These are phyloP conservation scores for Xylaria acuta DNA, from an alignment of 495 filamentous ascomycete species.

Conservation along the genomic window DNA sequence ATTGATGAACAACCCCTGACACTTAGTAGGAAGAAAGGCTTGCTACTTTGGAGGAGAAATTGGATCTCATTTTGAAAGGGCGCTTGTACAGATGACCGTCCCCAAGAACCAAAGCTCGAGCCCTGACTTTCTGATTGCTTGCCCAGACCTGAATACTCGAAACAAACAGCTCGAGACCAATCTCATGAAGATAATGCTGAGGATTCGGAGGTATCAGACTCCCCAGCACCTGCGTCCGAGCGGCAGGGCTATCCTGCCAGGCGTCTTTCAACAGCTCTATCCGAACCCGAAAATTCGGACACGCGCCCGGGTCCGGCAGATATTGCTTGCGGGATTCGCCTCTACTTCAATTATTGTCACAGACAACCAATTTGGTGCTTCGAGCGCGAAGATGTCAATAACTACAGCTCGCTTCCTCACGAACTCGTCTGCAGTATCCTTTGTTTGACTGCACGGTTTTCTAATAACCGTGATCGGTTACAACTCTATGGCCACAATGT, in stretches of 20 bases:
- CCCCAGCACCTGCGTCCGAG: constrained; percentile 30
- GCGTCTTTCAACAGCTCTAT: constrained; percentile 38
- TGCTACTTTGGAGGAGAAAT: constrained; percentile 55
- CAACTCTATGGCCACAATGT: constrained; percentile 52
- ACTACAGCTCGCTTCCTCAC: constrained; percentile 46
- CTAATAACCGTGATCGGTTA: constrained; percentile 46
- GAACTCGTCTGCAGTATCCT: constrained; percentile 54
- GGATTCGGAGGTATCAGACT: constrained; percentile 20
- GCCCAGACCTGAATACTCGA: constrained; percentile 30
- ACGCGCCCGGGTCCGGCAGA: constrained; percentile 38
- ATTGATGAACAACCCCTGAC: constrained; percentile 34
- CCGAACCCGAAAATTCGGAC: constrained; percentile 44
- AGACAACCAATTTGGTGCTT: constrained; percentile 58
- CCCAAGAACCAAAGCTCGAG: background rate
- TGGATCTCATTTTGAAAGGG: constrained; percentile 53
- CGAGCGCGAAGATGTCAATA: constrained; percentile 50
- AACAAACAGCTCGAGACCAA: constrained; percentile 16
- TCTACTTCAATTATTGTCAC: constrained; percentile 56
- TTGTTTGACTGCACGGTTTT: constrained; percentile 51
- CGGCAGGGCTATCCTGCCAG: constrained; percentile 33
- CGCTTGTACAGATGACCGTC: constrained; percentile 34
- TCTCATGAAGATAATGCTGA: constrained; percentile 28
- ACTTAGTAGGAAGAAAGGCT: constrained; percentile 49
- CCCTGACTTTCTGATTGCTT: constrained; percentile 12
- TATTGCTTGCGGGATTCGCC: constrained; percentile 45